These are phyloP conservation scores for Eucalyptus cladocalyx DNA, from an alignment of 345 rosid species.

Conservation along the genomic window DNA sequence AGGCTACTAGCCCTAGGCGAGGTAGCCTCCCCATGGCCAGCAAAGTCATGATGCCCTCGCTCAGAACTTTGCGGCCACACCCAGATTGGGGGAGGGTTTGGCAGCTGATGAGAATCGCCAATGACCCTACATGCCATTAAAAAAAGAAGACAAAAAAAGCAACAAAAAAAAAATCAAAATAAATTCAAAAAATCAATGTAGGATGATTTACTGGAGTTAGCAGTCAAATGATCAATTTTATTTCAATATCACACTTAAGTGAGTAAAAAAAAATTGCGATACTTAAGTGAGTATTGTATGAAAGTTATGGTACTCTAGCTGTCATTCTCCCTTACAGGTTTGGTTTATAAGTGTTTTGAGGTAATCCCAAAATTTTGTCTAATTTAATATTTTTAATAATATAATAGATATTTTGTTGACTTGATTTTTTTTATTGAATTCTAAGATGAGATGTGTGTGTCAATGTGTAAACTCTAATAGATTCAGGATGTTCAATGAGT, in stretches of 20 bases:
- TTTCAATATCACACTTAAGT: too few relatives aligned
- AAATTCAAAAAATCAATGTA: too few relatives aligned
- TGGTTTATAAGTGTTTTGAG: background rate
- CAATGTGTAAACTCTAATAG: background rate
- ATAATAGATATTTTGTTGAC: background rate
- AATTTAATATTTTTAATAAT: background rate
- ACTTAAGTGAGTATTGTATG: rapidly evolving
- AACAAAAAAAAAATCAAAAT: too few relatives aligned
- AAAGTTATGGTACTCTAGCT: rapidly evolving
- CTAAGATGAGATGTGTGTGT: background rate
- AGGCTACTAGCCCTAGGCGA: too few relatives aligned
- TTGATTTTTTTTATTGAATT: background rate
- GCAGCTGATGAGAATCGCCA: rapidly evolving
- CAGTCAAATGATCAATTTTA: too few relatives aligned
- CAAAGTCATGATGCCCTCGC: rapidly evolving
- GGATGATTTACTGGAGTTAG: too few relatives aligned
- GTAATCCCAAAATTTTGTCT: background rate
- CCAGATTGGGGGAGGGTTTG: too few relatives aligned
- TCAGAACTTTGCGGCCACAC: too few relatives aligned
- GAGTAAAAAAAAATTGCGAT: too few relatives aligned
- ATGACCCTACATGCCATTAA: too few relatives aligned
- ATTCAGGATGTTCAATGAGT: rapidly evolving
- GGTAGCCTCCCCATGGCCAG: too few relatives aligned
- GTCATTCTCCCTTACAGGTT: background rate
- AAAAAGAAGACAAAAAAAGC: too few relatives aligned